phyloP scores from a whole-genome alignment of 1,284 basidiomycete genomes.

The Sanghuangporus baumii region DNA sequence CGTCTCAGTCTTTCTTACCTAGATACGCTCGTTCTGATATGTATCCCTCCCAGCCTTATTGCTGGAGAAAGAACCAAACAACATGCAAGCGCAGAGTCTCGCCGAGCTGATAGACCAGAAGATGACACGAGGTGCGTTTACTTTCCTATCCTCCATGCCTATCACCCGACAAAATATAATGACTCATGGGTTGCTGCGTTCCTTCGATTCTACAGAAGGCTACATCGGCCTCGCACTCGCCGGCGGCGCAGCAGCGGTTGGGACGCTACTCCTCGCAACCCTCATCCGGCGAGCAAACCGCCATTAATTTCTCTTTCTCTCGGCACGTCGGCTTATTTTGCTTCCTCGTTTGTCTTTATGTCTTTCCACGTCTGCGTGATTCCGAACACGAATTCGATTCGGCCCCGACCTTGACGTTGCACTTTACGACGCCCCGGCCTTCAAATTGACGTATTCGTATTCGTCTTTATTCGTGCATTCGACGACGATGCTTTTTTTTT shows the following conservation, averaged over 20 bases:
- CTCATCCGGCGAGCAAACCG: slow-evolving; percentile 80
- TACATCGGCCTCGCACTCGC: slow-evolving; percentile 94
- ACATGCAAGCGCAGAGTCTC: slow-evolving; percentile 90
- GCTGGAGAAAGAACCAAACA: slow-evolving; percentile 89
- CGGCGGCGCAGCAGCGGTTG: slow-evolving; percentile 84
- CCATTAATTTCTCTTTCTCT: slow-evolving; percentile 42
- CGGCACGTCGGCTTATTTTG: background rate
- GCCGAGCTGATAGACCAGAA: slow-evolving; percentile 82
- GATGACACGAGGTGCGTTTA: slow-evolving; percentile 69
- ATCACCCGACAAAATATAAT: background rate
- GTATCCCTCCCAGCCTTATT: slow-evolving; percentile 58
- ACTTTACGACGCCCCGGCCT: background rate
- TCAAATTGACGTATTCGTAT: background rate
- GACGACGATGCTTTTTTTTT: background rate
- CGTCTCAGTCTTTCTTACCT: background rate
- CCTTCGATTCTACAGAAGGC: slow-evolving; percentile 53
- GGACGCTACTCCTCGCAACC: slow-evolving; percentile 77
- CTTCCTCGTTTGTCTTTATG: background rate
- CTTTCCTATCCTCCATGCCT: background rate
- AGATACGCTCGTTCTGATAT: background rate
- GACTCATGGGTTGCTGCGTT: background rate
- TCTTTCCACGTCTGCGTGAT: background rate
- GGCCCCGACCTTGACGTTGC: background rate
- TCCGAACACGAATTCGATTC: background rate
- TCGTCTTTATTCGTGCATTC: background rate